These are phyloP conservation scores for Betula pendula DNA, from an alignment of 306 rosid genomes.

Conservation along the genomic window DNA sequence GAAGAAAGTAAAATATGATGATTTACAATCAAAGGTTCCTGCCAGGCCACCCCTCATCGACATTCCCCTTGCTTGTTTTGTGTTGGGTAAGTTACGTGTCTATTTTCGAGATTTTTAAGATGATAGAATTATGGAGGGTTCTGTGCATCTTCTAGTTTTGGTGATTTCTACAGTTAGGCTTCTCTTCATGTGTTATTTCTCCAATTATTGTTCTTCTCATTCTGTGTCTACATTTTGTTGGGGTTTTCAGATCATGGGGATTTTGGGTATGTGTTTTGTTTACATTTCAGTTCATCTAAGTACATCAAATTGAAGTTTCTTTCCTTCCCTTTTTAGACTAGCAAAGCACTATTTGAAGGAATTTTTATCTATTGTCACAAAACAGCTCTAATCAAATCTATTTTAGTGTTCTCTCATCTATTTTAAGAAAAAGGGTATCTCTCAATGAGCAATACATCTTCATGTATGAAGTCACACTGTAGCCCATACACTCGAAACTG, in stretches of 20 bases:
- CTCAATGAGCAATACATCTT: not conserved
- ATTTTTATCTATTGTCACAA: not conserved
- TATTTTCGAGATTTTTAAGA: conserved; percentile 1
- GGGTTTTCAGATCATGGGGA: not conserved
- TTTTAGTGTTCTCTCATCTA: not conserved
- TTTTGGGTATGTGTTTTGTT: not conserved
- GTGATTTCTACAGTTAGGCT: not conserved
- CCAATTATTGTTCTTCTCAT: not conserved
- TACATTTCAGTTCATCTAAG: not conserved
- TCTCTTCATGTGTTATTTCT: not conserved
- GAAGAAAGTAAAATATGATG: conserved; percentile 29
- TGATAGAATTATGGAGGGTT: not conserved
- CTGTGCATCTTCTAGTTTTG: not conserved
- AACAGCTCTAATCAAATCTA: not conserved
- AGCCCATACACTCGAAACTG: not conserved
- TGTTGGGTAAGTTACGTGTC: conserved; percentile 62
- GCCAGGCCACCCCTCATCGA: conserved; percentile 40
- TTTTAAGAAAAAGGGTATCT: not conserved
- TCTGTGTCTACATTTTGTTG: not conserved
- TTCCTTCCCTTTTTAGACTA: not conserved
- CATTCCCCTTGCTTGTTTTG: conserved; percentile 81
- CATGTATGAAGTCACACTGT: not conserved
- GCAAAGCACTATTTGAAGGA: conserved; percentile 4
- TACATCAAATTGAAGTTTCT: conserved; percentile 1
- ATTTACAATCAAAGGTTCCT: conserved; percentile 26